phyloP scores from a whole-genome alignment of 495 filamentous ascomycete species.

The Saxispiralis lemnorum region DNA sequence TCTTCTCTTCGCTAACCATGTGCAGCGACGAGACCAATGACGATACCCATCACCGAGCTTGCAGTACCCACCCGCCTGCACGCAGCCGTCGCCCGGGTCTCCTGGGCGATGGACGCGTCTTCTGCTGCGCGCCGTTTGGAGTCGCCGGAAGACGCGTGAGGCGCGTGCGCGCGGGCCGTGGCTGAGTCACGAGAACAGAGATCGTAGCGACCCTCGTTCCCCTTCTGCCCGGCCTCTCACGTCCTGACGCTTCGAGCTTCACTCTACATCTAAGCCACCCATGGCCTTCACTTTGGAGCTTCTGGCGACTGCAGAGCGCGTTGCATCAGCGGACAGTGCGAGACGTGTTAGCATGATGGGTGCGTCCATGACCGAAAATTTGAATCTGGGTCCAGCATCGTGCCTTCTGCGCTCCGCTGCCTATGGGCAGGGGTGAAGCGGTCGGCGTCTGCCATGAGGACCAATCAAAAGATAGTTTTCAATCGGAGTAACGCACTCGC shows the following conservation, averaged over 20 bases:
- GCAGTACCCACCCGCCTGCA: constrained; percentile 7
- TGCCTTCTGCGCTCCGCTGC: constrained; percentile 5
- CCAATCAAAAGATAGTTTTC: constrained; percentile 24
- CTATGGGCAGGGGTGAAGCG: constrained; percentile 11
- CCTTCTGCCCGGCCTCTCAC: background rate
- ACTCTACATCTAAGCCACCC: background rate
- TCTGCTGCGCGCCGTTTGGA: background rate
- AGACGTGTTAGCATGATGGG: constrained; percentile 15
- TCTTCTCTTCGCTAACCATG: too few species aligned
- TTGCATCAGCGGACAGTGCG: background rate
- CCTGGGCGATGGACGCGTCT: background rate
- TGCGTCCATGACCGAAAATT: constrained; percentile 14
- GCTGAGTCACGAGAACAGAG: constrained; percentile 33
- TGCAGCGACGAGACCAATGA: constrained; percentile 1
- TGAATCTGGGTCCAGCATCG: constrained; percentile 15
- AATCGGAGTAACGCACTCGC: constrained; percentile 22
- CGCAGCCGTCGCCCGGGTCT: constrained; percentile 3
- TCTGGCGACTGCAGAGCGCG: background rate
- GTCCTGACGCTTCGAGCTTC: background rate
- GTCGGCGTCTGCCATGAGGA: constrained; percentile 10
- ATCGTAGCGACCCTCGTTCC: constrained; percentile 22
- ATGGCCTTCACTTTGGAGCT: background rate
- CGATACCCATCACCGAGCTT: constrained; percentile 7
- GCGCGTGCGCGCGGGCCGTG: constrained; percentile 14
- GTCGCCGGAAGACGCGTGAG: background rate